Percentiles rank a stretch among this genome's conserved stretches.
phyloP scores from a whole-genome alignment of 192 early-diverging fungal species.

The Coemansia sp. region DNA sequence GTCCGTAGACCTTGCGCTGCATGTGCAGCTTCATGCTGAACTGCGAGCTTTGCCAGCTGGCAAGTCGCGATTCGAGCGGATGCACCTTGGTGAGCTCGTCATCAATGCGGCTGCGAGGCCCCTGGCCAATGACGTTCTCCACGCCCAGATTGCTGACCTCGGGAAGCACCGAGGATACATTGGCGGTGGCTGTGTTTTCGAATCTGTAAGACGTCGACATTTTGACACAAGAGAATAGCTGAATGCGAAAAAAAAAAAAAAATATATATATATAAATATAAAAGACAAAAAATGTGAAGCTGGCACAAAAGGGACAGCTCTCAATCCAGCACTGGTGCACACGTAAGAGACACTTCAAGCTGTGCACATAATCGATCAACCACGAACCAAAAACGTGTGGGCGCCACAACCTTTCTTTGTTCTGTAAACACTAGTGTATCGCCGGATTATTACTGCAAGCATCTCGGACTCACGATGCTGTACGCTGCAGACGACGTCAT shows the following conservation, averaged over 20 bases:
- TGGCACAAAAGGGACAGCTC: too few species aligned
- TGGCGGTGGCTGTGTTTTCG: constrained; percentile 9
- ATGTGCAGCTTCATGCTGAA: constrained; percentile 73
- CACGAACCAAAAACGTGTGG: too few species aligned
- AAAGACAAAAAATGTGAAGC: not conserved
- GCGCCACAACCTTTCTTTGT: too few species aligned
- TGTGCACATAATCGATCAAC: too few species aligned
- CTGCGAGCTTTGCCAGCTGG: constrained; percentile 81
- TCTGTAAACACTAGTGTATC: too few species aligned
- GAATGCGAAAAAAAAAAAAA: not conserved
- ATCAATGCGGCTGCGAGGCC: constrained; percentile 20
- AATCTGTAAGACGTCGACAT: constrained; percentile 39
- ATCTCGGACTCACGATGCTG: constrained; percentile 19
- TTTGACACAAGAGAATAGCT: not conserved
- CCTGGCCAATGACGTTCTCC: constrained; percentile 19
- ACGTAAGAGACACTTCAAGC: too few species aligned
- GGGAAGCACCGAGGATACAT: constrained; percentile 28
- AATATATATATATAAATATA: not conserved
- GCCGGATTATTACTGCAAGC: too few species aligned
- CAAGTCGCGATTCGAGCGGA: constrained; percentile 73
- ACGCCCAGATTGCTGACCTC: constrained; percentile 10
- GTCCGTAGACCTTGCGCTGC: constrained; percentile 75
- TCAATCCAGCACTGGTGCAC: too few species aligned
- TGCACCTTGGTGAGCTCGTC: constrained; percentile 53
- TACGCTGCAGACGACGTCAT: constrained; percentile 13